Percentiles rank a stretch among this genome's conserved stretches.
Conservation (phyloP, 2,329 filamentous ascomycete species). For the Elsinoe batatas region DNA sequence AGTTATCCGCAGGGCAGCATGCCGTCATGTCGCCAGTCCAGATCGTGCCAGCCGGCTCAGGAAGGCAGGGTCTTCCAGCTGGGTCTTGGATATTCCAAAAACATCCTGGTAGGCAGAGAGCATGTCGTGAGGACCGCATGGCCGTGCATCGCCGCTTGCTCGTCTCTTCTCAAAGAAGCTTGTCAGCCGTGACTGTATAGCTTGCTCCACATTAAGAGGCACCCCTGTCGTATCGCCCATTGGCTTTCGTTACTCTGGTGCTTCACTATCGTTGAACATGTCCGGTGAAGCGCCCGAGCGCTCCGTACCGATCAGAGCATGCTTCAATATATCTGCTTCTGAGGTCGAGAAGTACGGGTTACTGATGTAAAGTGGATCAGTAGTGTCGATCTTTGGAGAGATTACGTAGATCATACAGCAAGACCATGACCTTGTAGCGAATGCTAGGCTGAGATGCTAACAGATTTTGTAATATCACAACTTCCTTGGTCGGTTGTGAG, state of each 20-base stretch:
- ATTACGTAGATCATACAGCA: neutral
- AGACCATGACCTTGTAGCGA: neutral
- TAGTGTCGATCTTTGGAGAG: neutral
- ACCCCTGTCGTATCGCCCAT: neutral
- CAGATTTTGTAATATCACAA: no score
- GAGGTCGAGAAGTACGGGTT: constrained; percentile 18
- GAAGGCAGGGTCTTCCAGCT: constrained; percentile 14
- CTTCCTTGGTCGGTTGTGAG: no score
- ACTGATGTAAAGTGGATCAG: neutral
- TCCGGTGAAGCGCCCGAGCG: neutral
- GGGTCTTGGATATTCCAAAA: constrained; percentile 16
- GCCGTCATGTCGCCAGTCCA: neutral
- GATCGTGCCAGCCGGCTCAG: neutral
- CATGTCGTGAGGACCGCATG: constrained; percentile 19
- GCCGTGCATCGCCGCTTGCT: constrained; percentile 16
- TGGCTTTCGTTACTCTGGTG: no score
- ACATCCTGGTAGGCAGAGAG: constrained; percentile 14
- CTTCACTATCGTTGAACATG: neutral
- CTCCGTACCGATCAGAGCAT: neutral
- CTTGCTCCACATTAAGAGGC: neutral
- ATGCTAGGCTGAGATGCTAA: no score
- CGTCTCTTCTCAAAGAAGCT: constrained; percentile 17
- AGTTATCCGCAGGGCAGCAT: no score
- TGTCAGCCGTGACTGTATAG: constrained; percentile 7
- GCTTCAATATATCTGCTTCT: neutral